Conservation (phyloP, 1,284 basidiomycete species). For the Wolfiporia cocos region DNA sequence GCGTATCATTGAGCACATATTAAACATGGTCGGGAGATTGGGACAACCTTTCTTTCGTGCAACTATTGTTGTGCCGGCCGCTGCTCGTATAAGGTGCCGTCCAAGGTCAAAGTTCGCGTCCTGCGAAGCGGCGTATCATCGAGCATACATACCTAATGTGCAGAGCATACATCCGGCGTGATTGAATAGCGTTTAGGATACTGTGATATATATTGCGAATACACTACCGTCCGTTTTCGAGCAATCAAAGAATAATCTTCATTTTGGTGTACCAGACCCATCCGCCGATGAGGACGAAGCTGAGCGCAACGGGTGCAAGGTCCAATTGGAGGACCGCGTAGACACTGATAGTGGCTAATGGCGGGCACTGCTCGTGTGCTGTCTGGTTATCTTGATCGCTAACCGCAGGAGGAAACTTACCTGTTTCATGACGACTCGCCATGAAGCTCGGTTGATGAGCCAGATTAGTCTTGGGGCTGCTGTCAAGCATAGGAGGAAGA, state of each 20-base stretch:
- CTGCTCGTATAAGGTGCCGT: constrained; percentile 21
- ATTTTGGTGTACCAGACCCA: constrained; percentile 60
- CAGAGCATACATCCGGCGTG: not conserved
- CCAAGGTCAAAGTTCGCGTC: constrained; percentile 13
- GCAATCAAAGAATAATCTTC: constrained; percentile 32
- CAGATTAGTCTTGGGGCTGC: constrained; percentile 63
- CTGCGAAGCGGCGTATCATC: constrained; percentile 18
- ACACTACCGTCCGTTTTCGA: not conserved
- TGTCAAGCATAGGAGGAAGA: constrained; percentile 53
- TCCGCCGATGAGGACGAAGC: constrained; percentile 42
- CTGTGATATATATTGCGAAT: too few species aligned
- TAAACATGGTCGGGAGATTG: too few species aligned
- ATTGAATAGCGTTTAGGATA: too few species aligned
- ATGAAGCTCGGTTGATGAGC: constrained; percentile 60
- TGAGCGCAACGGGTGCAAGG: constrained; percentile 52
- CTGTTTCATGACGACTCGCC: constrained; percentile 66
- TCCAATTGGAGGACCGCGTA: constrained; percentile 65
- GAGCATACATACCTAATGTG: constrained; percentile 14
- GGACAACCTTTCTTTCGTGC: not conserved
- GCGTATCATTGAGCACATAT: constrained; percentile 78
- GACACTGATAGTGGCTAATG: constrained; percentile 70
- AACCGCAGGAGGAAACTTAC: constrained; percentile 33
- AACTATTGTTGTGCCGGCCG: not conserved
- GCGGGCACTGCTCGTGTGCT: constrained; percentile 48
- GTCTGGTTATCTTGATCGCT: not conserved